A percentile compares a stretch with the other conserved stretches of the same genome.
Conservation (phyloP, 2,329 filamentous ascomycete species). For the Lithohypha guttulata region DNA sequence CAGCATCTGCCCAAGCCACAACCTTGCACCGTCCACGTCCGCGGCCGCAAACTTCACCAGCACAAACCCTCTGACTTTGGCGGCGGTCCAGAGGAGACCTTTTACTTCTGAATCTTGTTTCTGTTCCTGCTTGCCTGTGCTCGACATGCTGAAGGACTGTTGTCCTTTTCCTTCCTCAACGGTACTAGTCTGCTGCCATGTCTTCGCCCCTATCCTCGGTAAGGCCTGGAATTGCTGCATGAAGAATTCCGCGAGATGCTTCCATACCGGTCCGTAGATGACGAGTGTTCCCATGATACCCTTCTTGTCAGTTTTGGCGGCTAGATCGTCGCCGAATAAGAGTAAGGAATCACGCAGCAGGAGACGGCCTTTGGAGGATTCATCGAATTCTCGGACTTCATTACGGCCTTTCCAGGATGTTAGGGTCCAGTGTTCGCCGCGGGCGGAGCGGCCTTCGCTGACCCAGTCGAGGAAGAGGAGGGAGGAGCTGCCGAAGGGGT, state of each 20-base stretch:
- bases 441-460: slow-evolving; percentile 70
- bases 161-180: too few species aligned
- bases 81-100: slow-evolving; percentile 70
- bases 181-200: slow-evolving; percentile 43
- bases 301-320: slow-evolving; percentile 31
- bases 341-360: slow-evolving; percentile 78
- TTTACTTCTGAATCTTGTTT: slow-evolving; percentile 45
- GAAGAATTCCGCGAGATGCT: slow-evolving; percentile 60
- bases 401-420: slow-evolving; percentile 70
- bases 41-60: slow-evolving; percentile 83
- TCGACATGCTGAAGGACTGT: slow-evolving; percentile 10
- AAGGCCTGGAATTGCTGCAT: slow-evolving; percentile 65
- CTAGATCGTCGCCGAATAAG: slow-evolving; percentile 48
- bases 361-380: slow-evolving; percentile 41
- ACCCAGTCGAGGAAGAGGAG: slow-evolving; percentile 91
- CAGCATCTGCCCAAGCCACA: slow-evolving; percentile 71
- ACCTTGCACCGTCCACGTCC: slow-evolving; percentile 67
- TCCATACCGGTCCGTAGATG: slow-evolving; percentile 61
- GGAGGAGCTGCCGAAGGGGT: slow-evolving; percentile 38
- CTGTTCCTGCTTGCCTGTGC: slow-evolving; percentile 20
- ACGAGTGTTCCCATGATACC: slow-evolving; percentile 78
- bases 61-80: slow-evolving; percentile 68
- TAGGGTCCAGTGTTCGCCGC: slow-evolving; percentile 83
- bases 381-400: slow-evolving; percentile 57
- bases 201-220: slow-evolving; percentile 71